phyloP scores from a whole-genome alignment of 306 rosid genomes.

The Citrullus colocynthis region DNA sequence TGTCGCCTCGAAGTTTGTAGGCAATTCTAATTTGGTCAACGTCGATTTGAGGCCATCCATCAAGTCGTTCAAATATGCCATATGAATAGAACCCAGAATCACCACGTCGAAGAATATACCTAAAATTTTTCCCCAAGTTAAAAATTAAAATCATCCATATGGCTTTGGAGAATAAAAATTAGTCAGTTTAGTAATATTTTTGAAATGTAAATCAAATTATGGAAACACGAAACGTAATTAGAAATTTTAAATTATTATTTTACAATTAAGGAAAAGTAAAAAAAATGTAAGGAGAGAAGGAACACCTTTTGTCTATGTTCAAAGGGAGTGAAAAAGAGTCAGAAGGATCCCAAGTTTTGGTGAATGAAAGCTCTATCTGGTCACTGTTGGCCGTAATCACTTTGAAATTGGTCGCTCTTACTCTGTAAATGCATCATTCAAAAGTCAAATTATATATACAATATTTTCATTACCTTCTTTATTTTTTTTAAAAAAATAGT shows the following conservation, averaged over 20 bases:
- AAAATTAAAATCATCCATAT: not conserved
- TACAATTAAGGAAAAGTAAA: not conserved
- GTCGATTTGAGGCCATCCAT: conserved; percentile 34
- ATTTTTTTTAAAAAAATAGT: not conserved
- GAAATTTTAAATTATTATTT: not conserved
- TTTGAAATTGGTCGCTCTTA: conserved; percentile 22
- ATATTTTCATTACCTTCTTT: not conserved
- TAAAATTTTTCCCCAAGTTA: not conserved
- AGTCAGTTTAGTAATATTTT: too few relatives aligned
- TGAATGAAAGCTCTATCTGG: conserved; percentile 64
- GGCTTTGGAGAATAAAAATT: not conserved
- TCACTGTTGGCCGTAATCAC: conserved; percentile 13
- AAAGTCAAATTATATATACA: not conserved
- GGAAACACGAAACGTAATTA: not conserved
- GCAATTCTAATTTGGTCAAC: conserved; percentile 40
- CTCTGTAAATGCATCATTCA: conserved; percentile 17
- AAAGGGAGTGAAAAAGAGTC: conserved; percentile 18
- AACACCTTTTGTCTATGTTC: conserved; percentile 56
- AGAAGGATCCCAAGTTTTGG: conserved; percentile 29
- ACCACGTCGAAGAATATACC: conserved; percentile 47
- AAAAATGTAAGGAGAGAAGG: not conserved
- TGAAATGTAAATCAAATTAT: not conserved
- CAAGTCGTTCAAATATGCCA: conserved; percentile 33
- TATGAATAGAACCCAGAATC: conserved; percentile 58
- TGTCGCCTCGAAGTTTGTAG: conserved; percentile 29